Conservation (phyloP, 2,329 filamentous ascomycete genomes). For the Podosphaera aphanis region DNA sequence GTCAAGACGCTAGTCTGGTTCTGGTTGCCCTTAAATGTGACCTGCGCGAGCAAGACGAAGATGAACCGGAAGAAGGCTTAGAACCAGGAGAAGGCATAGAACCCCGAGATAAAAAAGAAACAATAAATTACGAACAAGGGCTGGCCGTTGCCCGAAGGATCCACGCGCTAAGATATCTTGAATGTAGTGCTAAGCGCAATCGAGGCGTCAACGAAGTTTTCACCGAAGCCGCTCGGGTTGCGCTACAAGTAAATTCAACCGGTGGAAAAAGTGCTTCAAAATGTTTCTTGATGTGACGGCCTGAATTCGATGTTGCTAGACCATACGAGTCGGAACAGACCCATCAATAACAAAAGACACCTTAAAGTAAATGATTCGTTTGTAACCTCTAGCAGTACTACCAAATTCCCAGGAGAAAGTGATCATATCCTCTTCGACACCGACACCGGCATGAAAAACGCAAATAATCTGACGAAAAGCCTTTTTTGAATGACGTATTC, state of each 20-base stretch:
- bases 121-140: conserved; percentile 79
- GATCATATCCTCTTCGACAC: too few species aligned
- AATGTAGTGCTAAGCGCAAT: conserved; percentile 97
- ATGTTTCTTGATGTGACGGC: conserved; percentile 32
- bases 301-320: too few species aligned
- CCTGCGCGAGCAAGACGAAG: conserved; percentile 55
- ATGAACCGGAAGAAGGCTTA: conserved; percentile 26
- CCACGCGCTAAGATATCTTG: conserved; percentile 78
- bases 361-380: too few species aligned
- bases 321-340: too few species aligned
- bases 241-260: conserved; percentile 47
- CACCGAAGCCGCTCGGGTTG: conserved; percentile 87
- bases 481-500: too few species aligned
- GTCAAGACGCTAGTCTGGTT: conserved; percentile 81
- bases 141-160: conserved; percentile 79
- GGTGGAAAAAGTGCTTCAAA: conserved; percentile 31
- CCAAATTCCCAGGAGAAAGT: too few species aligned
- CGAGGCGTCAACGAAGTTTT: conserved; percentile 96
- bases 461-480: too few species aligned
- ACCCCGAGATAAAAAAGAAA: conserved; percentile 40
- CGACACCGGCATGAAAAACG: too few species aligned
- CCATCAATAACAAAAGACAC: too few species aligned
- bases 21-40: conserved; percentile 94
- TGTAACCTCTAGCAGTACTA: too few species aligned
- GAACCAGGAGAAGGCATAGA: too few species aligned